These are phyloP conservation scores for Alternaria solani DNA, from an alignment of 2,329 filamentous ascomycete genomes.

Conservation along the genomic window DNA sequence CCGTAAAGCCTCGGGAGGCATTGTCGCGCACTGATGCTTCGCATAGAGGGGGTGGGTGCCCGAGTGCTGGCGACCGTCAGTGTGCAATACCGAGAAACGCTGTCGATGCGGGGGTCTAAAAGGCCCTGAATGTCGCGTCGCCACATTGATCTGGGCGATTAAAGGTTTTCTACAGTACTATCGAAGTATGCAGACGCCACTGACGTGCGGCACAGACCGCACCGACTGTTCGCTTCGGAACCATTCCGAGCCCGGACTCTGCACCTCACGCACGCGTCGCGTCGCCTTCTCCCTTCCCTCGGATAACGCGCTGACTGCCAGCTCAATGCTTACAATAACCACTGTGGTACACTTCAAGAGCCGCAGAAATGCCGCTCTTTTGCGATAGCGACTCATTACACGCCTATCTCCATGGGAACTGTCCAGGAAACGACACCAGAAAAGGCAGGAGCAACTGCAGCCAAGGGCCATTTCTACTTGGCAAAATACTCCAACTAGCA, in stretches of 20 bases:
- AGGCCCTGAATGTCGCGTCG: not conserved
- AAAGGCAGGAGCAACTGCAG: constrained; percentile 24
- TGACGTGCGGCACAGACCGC: not conserved
- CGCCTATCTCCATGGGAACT: not conserved
- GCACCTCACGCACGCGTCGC: not conserved
- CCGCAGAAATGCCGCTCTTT: not conserved
- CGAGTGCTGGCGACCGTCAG: not conserved
- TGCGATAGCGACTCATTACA: constrained; percentile 10
- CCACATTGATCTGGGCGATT: not conserved
- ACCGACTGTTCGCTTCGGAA: not conserved
- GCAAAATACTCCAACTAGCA: constrained; percentile 26
- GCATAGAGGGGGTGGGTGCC: not conserved
- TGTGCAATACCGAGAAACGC: not conserved
- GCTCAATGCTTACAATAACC: not conserved
- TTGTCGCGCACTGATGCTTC: not conserved
- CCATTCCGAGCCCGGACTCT: not conserved
- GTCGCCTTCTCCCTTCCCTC: not conserved
- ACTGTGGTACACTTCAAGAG: not conserved
- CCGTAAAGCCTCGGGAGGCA: not conserved
- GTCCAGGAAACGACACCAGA: constrained; percentile 8
- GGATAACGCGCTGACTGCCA: not conserved
- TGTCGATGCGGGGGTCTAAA: not conserved
- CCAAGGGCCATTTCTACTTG: constrained; percentile 25
- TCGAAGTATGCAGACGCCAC: not conserved
- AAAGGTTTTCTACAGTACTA: not conserved